Percentiles rank a stretch among this genome's conserved stretches.
These are phyloP conservation scores for Rosa hybrid DNA, from an alignment of 331 rosid species.

Conservation along the genomic window DNA sequence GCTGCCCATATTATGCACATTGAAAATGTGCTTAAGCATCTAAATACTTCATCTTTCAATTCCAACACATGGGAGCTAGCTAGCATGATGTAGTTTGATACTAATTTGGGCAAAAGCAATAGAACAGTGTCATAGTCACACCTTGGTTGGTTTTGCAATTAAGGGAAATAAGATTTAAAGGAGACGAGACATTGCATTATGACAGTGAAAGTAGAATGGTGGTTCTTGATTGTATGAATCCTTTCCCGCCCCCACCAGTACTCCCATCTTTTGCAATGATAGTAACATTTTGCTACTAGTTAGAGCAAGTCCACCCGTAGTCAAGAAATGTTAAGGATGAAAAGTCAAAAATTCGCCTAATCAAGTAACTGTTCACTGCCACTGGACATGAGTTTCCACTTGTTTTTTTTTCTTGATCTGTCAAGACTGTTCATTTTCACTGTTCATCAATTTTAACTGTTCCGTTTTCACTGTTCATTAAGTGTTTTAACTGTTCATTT, in stretches of 20 bases:
- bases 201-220: constrained; percentile 6
- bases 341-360: too few species aligned
- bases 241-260: constrained; percentile 1
- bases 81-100: background rate
- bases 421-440: too few species aligned
- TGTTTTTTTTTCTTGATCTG: too few species aligned
- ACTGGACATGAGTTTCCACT: too few species aligned
- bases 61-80: constrained; percentile 8
- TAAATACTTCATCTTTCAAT: background rate
- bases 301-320: background rate
- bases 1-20: constrained; percentile 10
- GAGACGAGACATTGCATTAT: constrained; percentile 13
- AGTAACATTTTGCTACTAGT: background rate
- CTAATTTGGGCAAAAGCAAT: constrained; percentile 7
- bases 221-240: background rate
- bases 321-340: too few species aligned
- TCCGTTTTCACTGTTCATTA: too few species aligned
- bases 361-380: too few species aligned
- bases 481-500: too few species aligned
- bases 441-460: too few species aligned
- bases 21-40: constrained; percentile 1
- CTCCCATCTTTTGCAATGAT: background rate
- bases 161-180: background rate
- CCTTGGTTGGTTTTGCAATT: constrained; percentile 1
- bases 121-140: background rate